These are phyloP conservation scores for Cenchrus americanus DNA, from an alignment of 176 grass and related monocot species.

Conservation along the genomic window DNA sequence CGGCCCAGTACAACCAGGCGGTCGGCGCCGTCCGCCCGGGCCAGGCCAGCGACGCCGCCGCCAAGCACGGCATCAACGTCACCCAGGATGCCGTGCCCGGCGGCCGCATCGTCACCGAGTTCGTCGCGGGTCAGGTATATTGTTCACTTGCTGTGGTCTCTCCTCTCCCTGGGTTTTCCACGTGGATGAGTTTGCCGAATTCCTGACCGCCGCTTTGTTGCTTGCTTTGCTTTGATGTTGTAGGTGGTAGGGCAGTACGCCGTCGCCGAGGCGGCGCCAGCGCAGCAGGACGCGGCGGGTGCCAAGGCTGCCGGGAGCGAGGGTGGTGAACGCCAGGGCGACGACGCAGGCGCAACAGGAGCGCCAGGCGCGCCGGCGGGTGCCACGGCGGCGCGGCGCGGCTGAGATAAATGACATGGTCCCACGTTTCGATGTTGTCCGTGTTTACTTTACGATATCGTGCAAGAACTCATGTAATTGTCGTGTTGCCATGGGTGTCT, in stretches of 20 bases:
- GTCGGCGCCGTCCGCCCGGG: slow-evolving; percentile 48
- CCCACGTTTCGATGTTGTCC: too few species aligned
- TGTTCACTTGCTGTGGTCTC: neutral
- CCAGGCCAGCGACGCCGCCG: slow-evolving; percentile 51
- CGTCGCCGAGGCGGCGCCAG: slow-evolving; percentile 36
- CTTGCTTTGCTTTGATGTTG: neutral
- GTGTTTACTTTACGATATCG: too few species aligned
- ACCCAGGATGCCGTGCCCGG: slow-evolving; percentile 59
- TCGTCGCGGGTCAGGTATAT: slow-evolving; percentile 48
- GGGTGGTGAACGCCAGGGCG: slow-evolving; percentile 43
- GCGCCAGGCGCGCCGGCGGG: slow-evolving; percentile 31
- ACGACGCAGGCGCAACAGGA: slow-evolving; percentile 4
- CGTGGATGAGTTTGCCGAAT: neutral
- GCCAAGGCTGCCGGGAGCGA: slow-evolving; percentile 46
- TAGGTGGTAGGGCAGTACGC: slow-evolving; percentile 59
- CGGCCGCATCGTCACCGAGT: slow-evolving; percentile 66
- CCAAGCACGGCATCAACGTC: slow-evolving; percentile 51
- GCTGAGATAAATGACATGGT: slow-evolving; percentile 3
- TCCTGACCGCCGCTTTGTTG: neutral
- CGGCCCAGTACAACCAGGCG: slow-evolving; percentile 59
- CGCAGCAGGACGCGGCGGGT: slow-evolving; percentile 47
- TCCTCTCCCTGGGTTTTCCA: neutral
- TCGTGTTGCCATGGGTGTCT: too few species aligned
- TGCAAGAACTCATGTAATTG: too few species aligned
- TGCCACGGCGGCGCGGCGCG: slow-evolving; percentile 51